Evolutionary conservation across 129 eudicot species (phyloP).

Genomic region (Kitagawia praeruptora): DNA sequence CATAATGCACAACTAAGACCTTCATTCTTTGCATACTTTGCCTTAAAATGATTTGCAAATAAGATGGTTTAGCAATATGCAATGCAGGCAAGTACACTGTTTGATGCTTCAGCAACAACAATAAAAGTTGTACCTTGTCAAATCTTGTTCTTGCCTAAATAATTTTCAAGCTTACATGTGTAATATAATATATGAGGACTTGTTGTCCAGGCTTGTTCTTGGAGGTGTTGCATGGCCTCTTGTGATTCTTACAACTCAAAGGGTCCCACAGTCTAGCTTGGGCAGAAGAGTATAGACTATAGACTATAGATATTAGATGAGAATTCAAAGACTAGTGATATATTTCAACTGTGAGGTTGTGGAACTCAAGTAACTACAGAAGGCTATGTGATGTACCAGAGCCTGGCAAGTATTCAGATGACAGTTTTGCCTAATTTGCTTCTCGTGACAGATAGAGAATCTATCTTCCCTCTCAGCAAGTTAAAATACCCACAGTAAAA

Average conservation of each 20-base stretch:
- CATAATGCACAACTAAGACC: too few relatives aligned
- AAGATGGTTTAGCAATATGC: too few relatives aligned
- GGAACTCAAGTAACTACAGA: background rate
- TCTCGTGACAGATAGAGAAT: background rate
- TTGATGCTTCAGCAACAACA: too few relatives aligned
- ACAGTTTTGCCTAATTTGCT: constrained; percentile 18
- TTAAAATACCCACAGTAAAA: background rate
- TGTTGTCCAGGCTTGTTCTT: constrained; percentile 11
- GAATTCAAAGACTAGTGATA: background rate
- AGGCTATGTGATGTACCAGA: constrained; percentile 7
- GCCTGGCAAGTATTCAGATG: constrained; percentile 21
- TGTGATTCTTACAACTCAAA: background rate
- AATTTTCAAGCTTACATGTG: too few relatives aligned
- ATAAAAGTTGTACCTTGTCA: too few relatives aligned
- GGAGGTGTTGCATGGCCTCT: constrained; percentile 19
- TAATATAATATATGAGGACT: background rate
- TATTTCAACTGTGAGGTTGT: background rate
- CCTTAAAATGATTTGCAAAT: too few relatives aligned
- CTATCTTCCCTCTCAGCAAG: constrained; percentile 15
- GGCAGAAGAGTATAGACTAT: background rate
- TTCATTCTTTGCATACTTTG: too few relatives aligned
- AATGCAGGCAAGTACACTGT: too few relatives aligned
- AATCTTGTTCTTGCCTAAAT: too few relatives aligned
- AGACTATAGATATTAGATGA: too few relatives aligned
- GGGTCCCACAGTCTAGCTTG: background rate